Evolutionary conservation across 495 filamentous ascomycete genomes (phyloP).

Genomic region (Podospora comata): DNA sequence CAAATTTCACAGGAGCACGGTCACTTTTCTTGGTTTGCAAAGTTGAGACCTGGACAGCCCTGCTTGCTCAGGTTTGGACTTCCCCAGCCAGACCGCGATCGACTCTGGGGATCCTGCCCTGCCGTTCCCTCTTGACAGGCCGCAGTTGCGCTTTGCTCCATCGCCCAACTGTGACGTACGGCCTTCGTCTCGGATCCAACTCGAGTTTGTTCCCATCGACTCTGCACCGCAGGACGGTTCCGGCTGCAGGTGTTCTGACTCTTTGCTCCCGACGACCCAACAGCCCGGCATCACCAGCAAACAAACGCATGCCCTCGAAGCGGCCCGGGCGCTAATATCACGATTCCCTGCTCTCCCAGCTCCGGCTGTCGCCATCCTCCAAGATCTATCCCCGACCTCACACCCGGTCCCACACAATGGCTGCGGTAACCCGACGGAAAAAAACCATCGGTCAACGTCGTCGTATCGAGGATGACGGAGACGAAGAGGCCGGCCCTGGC

Average conservation of each 20-base stretch:
- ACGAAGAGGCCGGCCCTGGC: slow-evolving; percentile 63
- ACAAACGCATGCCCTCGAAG: slow-evolving; percentile 29
- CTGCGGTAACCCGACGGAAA: slow-evolving; percentile 53
- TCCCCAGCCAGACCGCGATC: background rate
- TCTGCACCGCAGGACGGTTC: slow-evolving; percentile 35
- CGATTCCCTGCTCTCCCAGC: slow-evolving; percentile 28
- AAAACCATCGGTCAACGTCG: slow-evolving; percentile 74
- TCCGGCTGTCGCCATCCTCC: slow-evolving; percentile 11
- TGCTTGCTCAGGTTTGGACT: slow-evolving; percentile 16
- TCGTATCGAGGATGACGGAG: slow-evolving; percentile 75
- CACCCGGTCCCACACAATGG: slow-evolving; percentile 29
- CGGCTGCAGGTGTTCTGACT: slow-evolving; percentile 12
- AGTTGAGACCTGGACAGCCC: slow-evolving; percentile 16
- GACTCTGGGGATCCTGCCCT: background rate
- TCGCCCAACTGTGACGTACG: slow-evolving; percentile 2
- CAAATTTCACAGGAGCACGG: slow-evolving; percentile 9
- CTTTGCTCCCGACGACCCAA: slow-evolving; percentile 14
- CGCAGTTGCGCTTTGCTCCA: slow-evolving; percentile 10
- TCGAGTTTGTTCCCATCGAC: slow-evolving; percentile 8
- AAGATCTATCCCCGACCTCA: slow-evolving; percentile 15
- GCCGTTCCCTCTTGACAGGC: slow-evolving; percentile 9
- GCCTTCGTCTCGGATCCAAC: slow-evolving; percentile 6
- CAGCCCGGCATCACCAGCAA: slow-evolving; percentile 13
- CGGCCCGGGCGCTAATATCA: slow-evolving; percentile 21
- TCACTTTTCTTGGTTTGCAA: slow-evolving; percentile 5